Percentiles rank a stretch among this genome's conserved stretches.
Evolutionary conservation across 345 rosid genomes (phyloP).

Genomic region (Mercurialis annua): DNA sequence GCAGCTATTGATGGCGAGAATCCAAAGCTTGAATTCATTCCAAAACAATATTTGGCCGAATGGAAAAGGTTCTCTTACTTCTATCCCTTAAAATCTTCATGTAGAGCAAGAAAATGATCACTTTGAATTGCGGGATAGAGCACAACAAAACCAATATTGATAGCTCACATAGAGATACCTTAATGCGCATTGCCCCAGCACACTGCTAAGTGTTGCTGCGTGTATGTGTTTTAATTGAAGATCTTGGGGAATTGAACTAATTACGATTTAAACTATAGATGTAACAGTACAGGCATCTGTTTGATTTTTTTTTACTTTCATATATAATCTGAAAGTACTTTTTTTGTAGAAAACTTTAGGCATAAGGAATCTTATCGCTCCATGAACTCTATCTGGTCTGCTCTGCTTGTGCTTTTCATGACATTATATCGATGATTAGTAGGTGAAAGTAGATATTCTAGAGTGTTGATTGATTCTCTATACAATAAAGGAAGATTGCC

Average conservation of each 20-base stretch:
- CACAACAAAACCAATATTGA: not conserved
- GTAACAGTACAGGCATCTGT: not conserved
- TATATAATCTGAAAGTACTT: not conserved
- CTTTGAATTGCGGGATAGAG: not conserved
- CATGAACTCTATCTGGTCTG: not conserved
- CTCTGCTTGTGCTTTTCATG: not conserved
- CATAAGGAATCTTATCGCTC: not conserved
- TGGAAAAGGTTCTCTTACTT: slow-evolving; percentile 70
- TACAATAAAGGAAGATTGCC: not conserved
- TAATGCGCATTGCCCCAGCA: not conserved
- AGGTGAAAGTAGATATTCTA: not conserved
- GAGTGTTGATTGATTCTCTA: not conserved
- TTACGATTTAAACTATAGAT: not conserved
- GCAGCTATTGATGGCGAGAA: slow-evolving; percentile 53
- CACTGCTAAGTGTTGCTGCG: not conserved
- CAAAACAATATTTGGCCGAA: slow-evolving; percentile 83
- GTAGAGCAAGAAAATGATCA: not conserved
- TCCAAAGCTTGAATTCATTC: slow-evolving; percentile 74
- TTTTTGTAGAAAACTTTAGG: not conserved
- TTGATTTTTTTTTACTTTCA: too few relatives aligned
- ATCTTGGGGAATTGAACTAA: not conserved
- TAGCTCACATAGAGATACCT: not conserved
- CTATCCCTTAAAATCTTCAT: not conserved
- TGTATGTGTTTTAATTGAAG: not conserved
- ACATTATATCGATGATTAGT: not conserved